Conservation (phyloP, 73 alveolate genomes). For the Stentor roeselii region DNA sequence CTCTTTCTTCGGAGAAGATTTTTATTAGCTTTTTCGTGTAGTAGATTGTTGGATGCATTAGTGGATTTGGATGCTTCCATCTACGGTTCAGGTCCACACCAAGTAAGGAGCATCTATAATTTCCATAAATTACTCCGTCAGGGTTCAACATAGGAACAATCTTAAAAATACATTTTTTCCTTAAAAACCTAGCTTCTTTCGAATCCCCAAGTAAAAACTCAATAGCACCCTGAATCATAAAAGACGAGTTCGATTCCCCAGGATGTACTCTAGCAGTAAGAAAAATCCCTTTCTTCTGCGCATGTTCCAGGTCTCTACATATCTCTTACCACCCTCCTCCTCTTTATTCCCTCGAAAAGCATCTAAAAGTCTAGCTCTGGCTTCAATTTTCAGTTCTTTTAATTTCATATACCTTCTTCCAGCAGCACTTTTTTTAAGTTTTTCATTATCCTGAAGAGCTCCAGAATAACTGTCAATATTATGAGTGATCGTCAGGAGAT, state of each 20-base stretch:
- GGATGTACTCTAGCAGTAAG: constrained; percentile 97
- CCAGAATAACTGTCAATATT: not conserved
- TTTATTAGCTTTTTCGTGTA: constrained; percentile 89
- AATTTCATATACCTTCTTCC: constrained; percentile 42
- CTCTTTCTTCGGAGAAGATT: constrained; percentile 93
- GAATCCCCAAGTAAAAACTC: constrained; percentile 85
- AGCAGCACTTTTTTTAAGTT: constrained; percentile 41
- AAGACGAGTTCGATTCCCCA: constrained; percentile 92
- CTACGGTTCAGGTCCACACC: constrained; percentile 98
- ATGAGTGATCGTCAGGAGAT: constrained; percentile 1
- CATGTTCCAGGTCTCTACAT: too few species aligned
- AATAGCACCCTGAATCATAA: constrained; percentile 63
- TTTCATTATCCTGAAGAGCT: not conserved
- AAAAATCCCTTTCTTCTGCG: constrained; percentile 65
- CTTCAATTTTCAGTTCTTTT: not conserved
- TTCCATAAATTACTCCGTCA: constrained; percentile 99
- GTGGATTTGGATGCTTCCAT: constrained; percentile 95
- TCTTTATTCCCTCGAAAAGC: not conserved
- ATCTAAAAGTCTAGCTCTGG: too few species aligned
- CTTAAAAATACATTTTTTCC: constrained; percentile 80
- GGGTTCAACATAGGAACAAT: constrained; percentile 99
- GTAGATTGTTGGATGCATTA: constrained; percentile 93
- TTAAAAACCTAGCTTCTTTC: constrained; percentile 67
- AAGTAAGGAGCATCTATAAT: constrained; percentile 70
- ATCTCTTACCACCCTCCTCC: not conserved